Conservation (phyloP, 139 green algal species). For the Chlamydomonas incerta region DNA sequence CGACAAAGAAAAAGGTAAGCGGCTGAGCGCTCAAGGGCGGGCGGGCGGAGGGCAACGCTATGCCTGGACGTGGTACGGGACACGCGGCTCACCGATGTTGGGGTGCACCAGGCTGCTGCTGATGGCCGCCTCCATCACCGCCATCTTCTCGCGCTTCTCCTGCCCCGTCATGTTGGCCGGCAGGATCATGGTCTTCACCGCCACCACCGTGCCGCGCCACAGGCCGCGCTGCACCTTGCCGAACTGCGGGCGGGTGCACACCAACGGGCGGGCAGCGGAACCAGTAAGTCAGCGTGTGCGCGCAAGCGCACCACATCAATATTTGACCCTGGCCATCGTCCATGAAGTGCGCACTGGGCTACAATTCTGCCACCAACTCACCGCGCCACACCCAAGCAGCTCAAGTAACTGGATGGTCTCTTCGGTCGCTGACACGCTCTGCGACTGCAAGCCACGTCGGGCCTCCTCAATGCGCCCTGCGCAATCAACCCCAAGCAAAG, state of each 20-base stretch:
- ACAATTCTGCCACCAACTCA: too few species aligned
- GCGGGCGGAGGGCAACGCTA: too few species aligned
- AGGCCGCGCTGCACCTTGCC: conserved; percentile 39
- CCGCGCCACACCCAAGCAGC: conserved; percentile 47
- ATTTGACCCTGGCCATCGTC: too few species aligned
- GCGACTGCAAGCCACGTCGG: conserved; percentile 46
- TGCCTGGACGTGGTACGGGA: too few species aligned
- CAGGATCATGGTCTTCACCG: conserved; percentile 62
- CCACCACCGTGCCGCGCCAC: conserved; percentile 52
- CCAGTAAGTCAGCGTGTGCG: too few species aligned
- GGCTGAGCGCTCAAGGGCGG: too few species aligned
- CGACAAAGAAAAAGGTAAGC: too few species aligned
- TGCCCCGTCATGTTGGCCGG: conserved; percentile 56
- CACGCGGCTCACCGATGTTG: conserved; percentile 35
- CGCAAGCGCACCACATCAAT: too few species aligned
- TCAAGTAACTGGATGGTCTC: conserved; percentile 53
- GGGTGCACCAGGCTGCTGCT: conserved; percentile 40
- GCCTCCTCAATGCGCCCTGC: conserved; percentile 55
- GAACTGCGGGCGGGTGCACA: too few species aligned
- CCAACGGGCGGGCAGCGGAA: too few species aligned
- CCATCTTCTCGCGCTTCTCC: conserved; percentile 50
- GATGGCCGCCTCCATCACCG: conserved; percentile 57
- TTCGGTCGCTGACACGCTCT: conserved; percentile 7
- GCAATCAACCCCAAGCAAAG: too few species aligned
- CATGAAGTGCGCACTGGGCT: too few species aligned